Evolutionary conservation across 805 yeast genomes (phyloP), one percentile per base, ranked within the genome.

Genomic region (Saccharomycopsis capsularis): DNA sequence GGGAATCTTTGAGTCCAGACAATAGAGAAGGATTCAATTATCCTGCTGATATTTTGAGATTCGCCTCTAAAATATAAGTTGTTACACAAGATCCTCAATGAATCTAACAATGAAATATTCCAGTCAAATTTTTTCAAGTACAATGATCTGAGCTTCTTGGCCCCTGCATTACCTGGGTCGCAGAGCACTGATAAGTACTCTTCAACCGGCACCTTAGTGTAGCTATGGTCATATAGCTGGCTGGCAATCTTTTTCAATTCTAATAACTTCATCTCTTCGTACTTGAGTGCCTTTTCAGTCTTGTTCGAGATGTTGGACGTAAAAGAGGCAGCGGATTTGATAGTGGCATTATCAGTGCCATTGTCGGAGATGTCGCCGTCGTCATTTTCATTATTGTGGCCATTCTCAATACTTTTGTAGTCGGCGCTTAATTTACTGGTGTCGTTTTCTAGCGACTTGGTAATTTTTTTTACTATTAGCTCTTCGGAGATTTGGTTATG

Each of bases 21-120:
- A 15, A 51, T 32, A 3, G 51, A 45, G 38, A 53, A 53, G 3
- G 53, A 50, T 60, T 91, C 97, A 34, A 93, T 82, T 16, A 91
- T 78, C 59, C 96, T 75, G 64, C 91, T 98, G 61, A 93, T 93
- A 64, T 88, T 96, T 60, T 89, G 98, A 0, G 97, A 85, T 66
- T 93, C 99, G 51, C 99, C 99, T 1, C 98, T 97, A 43, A 93
- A 73, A 63, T 99, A 78, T 61, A 93, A 89, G 18, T 85, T 77
- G 48, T 86, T 85, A 57, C 95, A 71, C 52, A 93, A 64, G 48
- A 85, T 74, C 59, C 99, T 76, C 47, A 93, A 69, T 15, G 50
- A 45, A 3, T 54, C 50, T 22, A 53, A 34, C n/a, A 53, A 42
- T 3, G 49, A 44, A 4, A 22, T 34, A 7, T 32, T 36, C 45